Evolutionary conservation across 2,329 filamentous ascomycete species (phyloP).

Genomic region (Pseudogymnoascus pannorum): DNA sequence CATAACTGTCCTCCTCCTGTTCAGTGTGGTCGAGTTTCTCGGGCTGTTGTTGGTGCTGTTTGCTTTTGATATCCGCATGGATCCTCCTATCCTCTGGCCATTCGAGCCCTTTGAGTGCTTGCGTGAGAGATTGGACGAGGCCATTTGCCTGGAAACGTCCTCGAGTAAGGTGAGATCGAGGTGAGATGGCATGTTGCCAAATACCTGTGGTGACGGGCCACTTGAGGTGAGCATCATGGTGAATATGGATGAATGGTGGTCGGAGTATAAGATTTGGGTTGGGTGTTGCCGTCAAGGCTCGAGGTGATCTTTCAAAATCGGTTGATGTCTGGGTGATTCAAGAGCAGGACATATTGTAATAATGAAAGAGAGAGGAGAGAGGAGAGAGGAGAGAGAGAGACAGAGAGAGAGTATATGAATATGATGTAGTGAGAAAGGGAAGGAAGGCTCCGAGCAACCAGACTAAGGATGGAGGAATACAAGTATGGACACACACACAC

Average conservation of each 20-base stretch:
- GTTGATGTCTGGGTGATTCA: neutral
- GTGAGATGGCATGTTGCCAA: neutral
- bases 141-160: conserved; percentile 45
- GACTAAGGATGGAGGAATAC: neutral
- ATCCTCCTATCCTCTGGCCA: conserved; percentile 41
- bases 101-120: conserved; percentile 42
- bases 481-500: neutral
- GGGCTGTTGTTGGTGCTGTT: conserved; percentile 64
- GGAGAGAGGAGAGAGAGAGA: neutral
- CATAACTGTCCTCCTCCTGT: conserved; percentile 50
- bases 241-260: neutral
- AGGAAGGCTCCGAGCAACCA: neutral
- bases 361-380: conserved; percentile 1
- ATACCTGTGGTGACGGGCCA: neutral
- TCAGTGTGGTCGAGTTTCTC: conserved; percentile 41
- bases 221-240: conserved; percentile 20
- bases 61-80: conserved; percentile 57
- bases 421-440: conserved; percentile 1
- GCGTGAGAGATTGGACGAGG: conserved; percentile 39
- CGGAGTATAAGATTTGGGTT: neutral
- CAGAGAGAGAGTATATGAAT: conserved; percentile 1
- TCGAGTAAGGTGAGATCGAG: conserved; percentile 36
- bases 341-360: neutral
- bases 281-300: neutral
- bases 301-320: neutral